Evolutionary conservation across 345 rosid genomes (phyloP).

Genomic region (Acer campestre): DNA sequence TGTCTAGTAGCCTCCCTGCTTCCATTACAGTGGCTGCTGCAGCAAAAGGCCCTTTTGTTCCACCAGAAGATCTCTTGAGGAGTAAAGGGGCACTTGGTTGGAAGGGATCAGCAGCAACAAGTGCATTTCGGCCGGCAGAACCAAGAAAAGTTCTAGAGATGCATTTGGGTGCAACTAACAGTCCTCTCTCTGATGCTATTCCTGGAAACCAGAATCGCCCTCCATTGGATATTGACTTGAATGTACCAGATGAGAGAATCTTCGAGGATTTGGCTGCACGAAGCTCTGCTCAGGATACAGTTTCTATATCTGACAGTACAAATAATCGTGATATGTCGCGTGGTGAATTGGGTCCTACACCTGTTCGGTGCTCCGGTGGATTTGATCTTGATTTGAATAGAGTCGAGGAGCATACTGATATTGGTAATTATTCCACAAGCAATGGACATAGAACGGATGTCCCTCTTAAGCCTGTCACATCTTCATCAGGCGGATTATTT

Average conservation of each 20-base stretch:
- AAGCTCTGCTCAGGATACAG: slow-evolving; percentile 37
- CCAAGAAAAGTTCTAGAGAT: slow-evolving; percentile 65
- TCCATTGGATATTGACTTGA: slow-evolving; percentile 73
- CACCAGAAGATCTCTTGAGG: slow-evolving; percentile 69
- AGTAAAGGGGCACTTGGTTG: slow-evolving; percentile 78
- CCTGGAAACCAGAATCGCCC: slow-evolving; percentile 51
- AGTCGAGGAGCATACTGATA: slow-evolving; percentile 63
- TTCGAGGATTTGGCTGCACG: slow-evolving; percentile 64
- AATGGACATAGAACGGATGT: slow-evolving; percentile 43
- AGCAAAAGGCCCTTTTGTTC: slow-evolving; percentile 85
- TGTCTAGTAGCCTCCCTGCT: slow-evolving; percentile 52
- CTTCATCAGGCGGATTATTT: slow-evolving; percentile 37
- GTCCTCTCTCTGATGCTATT: slow-evolving; percentile 41
- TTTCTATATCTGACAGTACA: slow-evolving; percentile 32
- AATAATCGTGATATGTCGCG: slow-evolving; percentile 31
- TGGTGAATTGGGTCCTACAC: slow-evolving; percentile 35
- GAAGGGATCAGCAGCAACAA: slow-evolving; percentile 98
- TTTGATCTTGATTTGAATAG: slow-evolving; percentile 87
- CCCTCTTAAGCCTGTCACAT: slow-evolving; percentile 34
- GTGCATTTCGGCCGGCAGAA: slow-evolving; percentile 98
- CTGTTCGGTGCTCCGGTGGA: slow-evolving; percentile 54
- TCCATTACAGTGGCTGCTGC: slow-evolving; percentile 86
- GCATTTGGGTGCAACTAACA: slow-evolving; percentile 30
- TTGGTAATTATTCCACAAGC: slow-evolving; percentile 35
- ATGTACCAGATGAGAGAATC: slow-evolving; percentile 84